Percentiles rank a stretch among this genome's conserved stretches.
Evolutionary conservation across 78 protist species (phyloP).

Genomic region (Speleostelium caveatum): DNA sequence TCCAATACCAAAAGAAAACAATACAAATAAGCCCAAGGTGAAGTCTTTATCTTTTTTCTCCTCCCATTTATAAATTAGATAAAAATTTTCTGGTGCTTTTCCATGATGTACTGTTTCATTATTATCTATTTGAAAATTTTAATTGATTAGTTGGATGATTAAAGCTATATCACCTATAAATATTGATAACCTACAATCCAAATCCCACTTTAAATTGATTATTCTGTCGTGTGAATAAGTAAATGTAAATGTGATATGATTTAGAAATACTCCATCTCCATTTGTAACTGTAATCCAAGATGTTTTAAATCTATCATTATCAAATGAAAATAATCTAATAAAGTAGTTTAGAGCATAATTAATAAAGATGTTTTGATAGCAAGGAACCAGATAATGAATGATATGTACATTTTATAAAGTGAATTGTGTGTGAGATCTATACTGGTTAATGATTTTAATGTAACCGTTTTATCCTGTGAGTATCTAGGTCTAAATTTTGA

Average conservation of each 20-base stretch:
- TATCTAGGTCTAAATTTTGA: slow-evolving; percentile 29
- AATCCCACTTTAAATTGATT: slow-evolving; percentile 37
- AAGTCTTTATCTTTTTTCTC: slow-evolving; percentile 52
- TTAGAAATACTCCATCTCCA: slow-evolving; percentile 53
- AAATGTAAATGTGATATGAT: slow-evolving; percentile 65
- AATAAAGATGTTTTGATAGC: not conserved
- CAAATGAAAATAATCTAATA: slow-evolving; percentile 37
- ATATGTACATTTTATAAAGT: slow-evolving; percentile 24
- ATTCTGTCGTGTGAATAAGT: slow-evolving; percentile 57
- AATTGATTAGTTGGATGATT: not conserved
- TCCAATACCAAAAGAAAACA: slow-evolving; percentile 48
- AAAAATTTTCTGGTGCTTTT: slow-evolving; percentile 46
- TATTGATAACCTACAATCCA: slow-evolving; percentile 43
- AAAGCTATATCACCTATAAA: too few species aligned
- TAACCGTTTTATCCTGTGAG: slow-evolving; percentile 20
- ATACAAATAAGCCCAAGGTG: slow-evolving; percentile 27
- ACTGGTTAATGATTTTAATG: slow-evolving; percentile 22
- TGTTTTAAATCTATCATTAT: slow-evolving; percentile 50
- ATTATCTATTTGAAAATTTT: slow-evolving; percentile 8
- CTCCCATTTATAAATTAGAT: slow-evolving; percentile 64
- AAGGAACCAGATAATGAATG: not conserved
- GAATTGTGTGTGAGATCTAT: not conserved
- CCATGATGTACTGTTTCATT: slow-evolving; percentile 57
- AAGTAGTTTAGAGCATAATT: not conserved
- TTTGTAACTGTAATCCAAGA: slow-evolving; percentile 63